These are phyloP conservation scores for Trichocomaceae sp. DNA, from an alignment of 2,329 filamentous ascomycete species.

Conservation along the genomic window DNA sequence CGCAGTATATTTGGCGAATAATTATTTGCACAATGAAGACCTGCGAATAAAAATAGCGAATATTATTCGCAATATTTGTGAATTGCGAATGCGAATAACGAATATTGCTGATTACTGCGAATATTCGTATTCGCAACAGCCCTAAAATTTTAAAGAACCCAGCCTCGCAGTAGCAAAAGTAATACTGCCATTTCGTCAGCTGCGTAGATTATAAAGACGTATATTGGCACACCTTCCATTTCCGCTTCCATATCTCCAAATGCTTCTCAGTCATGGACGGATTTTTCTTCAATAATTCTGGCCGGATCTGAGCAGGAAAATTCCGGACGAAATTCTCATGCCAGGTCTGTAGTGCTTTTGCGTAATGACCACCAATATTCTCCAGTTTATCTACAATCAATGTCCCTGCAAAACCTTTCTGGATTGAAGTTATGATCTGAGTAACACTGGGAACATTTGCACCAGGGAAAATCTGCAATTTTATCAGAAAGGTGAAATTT, in stretches of 20 bases:
- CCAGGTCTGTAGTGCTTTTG: conserved; percentile 63
- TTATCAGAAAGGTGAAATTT: too few species aligned
- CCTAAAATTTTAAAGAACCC: too few species aligned
- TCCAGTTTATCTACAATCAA: conserved; percentile 62
- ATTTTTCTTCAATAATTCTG: conserved; percentile 52
- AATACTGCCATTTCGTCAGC: conserved; percentile 48
- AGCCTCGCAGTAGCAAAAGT: conserved; percentile 69
- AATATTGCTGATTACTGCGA: too few species aligned
- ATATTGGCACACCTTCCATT: conserved; percentile 51
- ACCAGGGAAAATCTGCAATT: conserved; percentile 53
- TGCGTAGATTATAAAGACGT: neutral
- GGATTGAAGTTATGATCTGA: conserved; percentile 55
- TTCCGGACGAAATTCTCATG: conserved; percentile 58
- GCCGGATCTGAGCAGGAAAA: conserved; percentile 51
- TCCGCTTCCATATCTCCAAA: conserved; percentile 53
- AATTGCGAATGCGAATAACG: too few species aligned
- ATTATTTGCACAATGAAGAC: too few species aligned
- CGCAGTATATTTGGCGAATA: too few species aligned
- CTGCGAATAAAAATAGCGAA: too few species aligned
- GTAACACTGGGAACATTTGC: conserved; percentile 59
- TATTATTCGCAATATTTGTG: too few species aligned
- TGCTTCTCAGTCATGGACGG: conserved; percentile 56
- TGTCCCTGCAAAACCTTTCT: conserved; percentile 52
- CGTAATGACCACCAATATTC: conserved; percentile 69
- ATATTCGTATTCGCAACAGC: too few species aligned